Evolutionary conservation across 1,284 basidiomycete species (phyloP).

Genomic region (Porogramme epimiltina): DNA sequence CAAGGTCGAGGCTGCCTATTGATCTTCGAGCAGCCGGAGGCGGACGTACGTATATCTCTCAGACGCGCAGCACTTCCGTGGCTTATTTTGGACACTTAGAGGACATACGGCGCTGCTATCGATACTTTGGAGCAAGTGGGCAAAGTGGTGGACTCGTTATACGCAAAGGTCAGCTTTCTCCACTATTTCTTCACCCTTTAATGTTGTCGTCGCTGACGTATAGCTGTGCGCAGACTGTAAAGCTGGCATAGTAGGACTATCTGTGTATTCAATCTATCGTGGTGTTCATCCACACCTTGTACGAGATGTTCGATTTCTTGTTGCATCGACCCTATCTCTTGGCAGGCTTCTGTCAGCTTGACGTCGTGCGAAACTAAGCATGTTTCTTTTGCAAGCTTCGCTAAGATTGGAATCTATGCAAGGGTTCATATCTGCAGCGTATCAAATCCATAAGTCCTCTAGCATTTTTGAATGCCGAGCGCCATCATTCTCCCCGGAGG

Average conservation of each 20-base stretch:
- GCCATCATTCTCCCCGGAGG: no score
- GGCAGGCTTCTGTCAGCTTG: no score
- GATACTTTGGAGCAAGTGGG: constrained; percentile 87
- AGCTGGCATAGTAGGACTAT: constrained; percentile 12
- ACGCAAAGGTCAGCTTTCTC: constrained; percentile 67
- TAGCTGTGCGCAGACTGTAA: constrained; percentile 11
- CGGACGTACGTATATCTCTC: constrained; percentile 62
- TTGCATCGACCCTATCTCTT: no score
- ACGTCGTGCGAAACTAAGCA: no score
- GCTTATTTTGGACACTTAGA: constrained; percentile 47
- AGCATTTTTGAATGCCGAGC: no score
- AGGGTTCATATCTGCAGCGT: no score
- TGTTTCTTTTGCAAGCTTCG: no score
- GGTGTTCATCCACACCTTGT: no score
- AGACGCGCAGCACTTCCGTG: background rate
- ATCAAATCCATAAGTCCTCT: no score
- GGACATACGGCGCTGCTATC: constrained; percentile 85
- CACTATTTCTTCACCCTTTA: background rate
- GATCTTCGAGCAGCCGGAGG: constrained; percentile 84
- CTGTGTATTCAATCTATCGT: no score
- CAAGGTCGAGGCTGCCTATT: constrained; percentile 93
- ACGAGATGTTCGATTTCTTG: no score
- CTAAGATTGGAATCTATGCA: no score
- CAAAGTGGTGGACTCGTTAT: constrained; percentile 90
- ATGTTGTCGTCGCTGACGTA: constrained; percentile 10